A percentile compares a stretch with the other conserved stretches of the same genome.
phyloP scores from a whole-genome alignment of 345 rosid species.

The Rubroshorea leprosula region DNA sequence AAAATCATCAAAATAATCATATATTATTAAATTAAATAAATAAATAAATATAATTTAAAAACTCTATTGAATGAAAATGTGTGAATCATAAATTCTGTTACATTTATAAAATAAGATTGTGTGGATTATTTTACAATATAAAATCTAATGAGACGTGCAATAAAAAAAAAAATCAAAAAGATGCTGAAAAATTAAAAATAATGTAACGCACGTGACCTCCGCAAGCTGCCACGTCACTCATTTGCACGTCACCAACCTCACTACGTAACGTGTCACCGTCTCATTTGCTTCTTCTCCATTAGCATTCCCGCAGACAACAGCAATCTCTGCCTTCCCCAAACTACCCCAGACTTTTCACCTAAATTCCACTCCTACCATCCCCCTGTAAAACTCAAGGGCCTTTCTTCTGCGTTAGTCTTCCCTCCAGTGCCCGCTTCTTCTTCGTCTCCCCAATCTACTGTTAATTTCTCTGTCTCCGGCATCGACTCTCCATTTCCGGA shows the following conservation, averaged over 20 bases:
- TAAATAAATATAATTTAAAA: no score
- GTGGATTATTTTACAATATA: no score
- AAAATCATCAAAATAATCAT: no score
- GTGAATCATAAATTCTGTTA: no score
- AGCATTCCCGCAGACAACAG: no score
- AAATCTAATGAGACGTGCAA: no score
- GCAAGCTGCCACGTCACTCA: not conserved
- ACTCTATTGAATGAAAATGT: no score
- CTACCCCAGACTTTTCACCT: not conserved
- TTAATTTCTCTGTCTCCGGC: not conserved
- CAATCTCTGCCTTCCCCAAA: not conserved
- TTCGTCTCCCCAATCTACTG: not conserved
- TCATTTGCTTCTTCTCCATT: not conserved
- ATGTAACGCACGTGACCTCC: not conserved
- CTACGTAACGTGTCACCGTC: not conserved
- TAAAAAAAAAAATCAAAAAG: no score
- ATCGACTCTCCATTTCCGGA: conserved; percentile 11
- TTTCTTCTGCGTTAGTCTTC: not conserved
- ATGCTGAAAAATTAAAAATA: no score
- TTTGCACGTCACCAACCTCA: no score
- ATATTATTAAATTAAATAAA: no score
- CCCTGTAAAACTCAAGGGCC: not conserved
- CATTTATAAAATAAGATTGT: no score
- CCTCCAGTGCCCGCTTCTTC: not conserved
- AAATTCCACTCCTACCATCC: not conserved